Evolutionary conservation across 2,329 filamentous ascomycete species (phyloP), one percentile per base, ranked within the genome.

Genomic region (Xylaria sp.): DNA sequence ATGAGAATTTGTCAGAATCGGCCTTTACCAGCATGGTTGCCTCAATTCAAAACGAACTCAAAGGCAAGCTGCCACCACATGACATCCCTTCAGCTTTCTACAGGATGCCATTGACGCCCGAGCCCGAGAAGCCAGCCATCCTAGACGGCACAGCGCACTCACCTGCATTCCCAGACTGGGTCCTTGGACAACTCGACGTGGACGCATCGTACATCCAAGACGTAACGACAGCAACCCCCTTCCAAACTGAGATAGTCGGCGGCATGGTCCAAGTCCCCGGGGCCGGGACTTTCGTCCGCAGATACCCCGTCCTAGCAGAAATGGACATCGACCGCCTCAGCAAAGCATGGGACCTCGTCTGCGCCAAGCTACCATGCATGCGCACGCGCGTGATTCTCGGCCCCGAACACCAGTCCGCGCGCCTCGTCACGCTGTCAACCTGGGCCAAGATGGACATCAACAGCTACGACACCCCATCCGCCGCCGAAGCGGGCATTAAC

Each of bases 191-290:
- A n/a, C 25, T 52, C 25, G 6, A 32, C 20, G 25, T 8, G 5
- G 50, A 52, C 50, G 25, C 50, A 32, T 18, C 18, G 50, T 32
- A 32, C 48, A 25, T 52, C 25, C 23, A 32, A 32, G 50, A 32
- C 7, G 25, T 52, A 32, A 25, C 50, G 6, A 52, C 25, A 7
- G 50, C 50, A 7, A 52, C 25, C 4, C 50, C 50, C 3, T 52
- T 52, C 8, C 50, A 52, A 52, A 52, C 50, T 5, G 48, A 52
- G 12, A 18, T 52, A 32, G 50, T 52, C 50, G 50, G 50, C 8
- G 50, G 50, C 50, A 52, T 52, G 50, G 23, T 52, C 50, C 25
- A 52, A 32, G 25, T 32, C 4, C 50, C 25, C 23, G 50, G 50
- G 7, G 13, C 50, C 6, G 25, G 50, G 50, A 52, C 15, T 28